Base-by-base conservation (phyloP, 768 basidiomycete species). In the Leccinum obscurum region DNA sequence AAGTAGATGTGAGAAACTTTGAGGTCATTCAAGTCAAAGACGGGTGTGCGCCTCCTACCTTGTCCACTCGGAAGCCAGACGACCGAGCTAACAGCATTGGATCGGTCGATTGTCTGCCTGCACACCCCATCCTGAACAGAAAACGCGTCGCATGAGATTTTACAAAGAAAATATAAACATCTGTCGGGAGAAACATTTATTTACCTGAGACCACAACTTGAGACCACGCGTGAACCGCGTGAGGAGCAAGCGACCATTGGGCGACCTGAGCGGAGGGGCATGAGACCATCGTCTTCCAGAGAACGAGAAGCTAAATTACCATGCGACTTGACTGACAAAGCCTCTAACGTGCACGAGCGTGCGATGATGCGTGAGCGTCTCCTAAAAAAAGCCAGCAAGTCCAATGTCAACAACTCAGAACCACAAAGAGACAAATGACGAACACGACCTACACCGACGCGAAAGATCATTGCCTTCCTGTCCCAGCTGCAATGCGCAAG, bases 241-340 rank as follows among this genome's bases (percentile, higher is more conserved):
- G 41, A 84, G 70, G 39, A 84, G 71, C 10, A 73, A 61, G 20
- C 69, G 72, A 15, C 83, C 80, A 32, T 73, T 77, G 3, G 83
- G 84, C 6, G 82, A 82, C 82, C 80, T 80, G 59, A 30, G 9
- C 3, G 6, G 10, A 11, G 3, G 22, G 22, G 44, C 28, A 58
- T 41, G 15, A 58, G 17, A 53, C 39, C 7, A 11, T 6, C 6
- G 24, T n/a, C n/a, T 22, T 17, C 6, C 17, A 30, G 10, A 17
- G 35, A 17, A 48, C n/a, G 0, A 30, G 10, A 32, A 44, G 11
- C 5, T 0, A 34, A 35, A 13, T 64, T 46, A 78, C 81, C 84
- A 84, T 13, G 81, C 81, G 2, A 84, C 84, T 68, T 84, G 83
- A 48, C 78, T 77, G 58, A 83, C 77, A 63, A 84, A 85, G 24